Percentiles rank a stretch among this genome's conserved stretches.
Evolutionary conservation across 352 stramenopile genomes (phyloP).

Genomic region (Globisporangium cederbergense): DNA sequence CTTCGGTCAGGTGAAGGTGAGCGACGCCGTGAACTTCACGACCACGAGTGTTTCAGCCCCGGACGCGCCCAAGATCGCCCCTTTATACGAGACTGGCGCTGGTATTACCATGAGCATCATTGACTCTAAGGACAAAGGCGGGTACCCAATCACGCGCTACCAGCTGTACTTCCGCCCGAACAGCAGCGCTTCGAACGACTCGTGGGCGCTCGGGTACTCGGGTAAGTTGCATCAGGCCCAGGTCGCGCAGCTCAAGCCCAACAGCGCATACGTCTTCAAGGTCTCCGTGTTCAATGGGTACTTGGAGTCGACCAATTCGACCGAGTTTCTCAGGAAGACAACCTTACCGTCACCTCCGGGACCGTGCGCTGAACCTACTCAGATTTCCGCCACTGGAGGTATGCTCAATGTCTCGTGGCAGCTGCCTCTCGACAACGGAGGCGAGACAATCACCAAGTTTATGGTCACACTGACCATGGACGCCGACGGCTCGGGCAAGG

Average conservation of each 20-base stretch:
- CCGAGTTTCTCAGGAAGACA: constrained; percentile 28
- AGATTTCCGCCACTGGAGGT: constrained; percentile 30
- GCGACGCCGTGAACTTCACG: constrained; percentile 17
- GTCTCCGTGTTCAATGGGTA: constrained; percentile 40
- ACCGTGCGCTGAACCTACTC: constrained; percentile 21
- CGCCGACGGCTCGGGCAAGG: constrained; percentile 28
- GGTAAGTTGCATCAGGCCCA: constrained; percentile 21
- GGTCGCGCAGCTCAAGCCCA: constrained; percentile 28
- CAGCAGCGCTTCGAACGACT: neutral
- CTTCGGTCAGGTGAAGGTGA: constrained; percentile 27
- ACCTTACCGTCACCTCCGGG: constrained; percentile 46
- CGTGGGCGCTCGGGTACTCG: constrained; percentile 39
- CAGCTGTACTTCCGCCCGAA: constrained; percentile 37
- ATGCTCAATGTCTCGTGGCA: constrained; percentile 50
- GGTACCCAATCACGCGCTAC: constrained; percentile 33
- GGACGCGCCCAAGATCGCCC: constrained; percentile 22
- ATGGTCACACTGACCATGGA: constrained; percentile 26
- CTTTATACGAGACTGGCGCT: constrained; percentile 33
- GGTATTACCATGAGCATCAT: constrained; percentile 43
- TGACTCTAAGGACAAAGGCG: constrained; percentile 47
- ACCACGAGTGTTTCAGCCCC: constrained; percentile 30
- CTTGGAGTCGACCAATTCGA: constrained; percentile 45
- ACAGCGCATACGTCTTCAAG: constrained; percentile 36
- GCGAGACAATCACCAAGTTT: constrained; percentile 26
- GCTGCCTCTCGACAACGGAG: constrained; percentile 36